These are phyloP conservation scores for Salix udensis DNA, from an alignment of 345 rosid genomes.

Conservation along the genomic window DNA sequence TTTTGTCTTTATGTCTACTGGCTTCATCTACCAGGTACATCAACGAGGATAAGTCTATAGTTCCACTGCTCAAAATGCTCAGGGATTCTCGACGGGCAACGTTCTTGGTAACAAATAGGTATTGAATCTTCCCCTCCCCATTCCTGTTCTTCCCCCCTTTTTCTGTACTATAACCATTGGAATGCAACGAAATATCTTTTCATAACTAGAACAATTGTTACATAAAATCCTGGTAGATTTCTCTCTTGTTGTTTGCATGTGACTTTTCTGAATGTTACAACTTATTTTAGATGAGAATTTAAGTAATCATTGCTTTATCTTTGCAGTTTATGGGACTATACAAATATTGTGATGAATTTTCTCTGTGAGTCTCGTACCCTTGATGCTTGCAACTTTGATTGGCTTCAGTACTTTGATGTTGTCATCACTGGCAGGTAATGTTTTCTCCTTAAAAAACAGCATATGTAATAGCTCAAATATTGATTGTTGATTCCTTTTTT, in stretches of 20 bases:
- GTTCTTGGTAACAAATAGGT: constrained; percentile 99
- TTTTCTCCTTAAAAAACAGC: constrained; percentile 8
- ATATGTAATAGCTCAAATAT: background rate
- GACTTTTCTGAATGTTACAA: background rate
- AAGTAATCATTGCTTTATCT: constrained; percentile 9
- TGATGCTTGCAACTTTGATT: constrained; percentile 62
- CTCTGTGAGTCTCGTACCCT: constrained; percentile 54
- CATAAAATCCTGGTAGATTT: background rate
- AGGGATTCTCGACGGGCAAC: constrained; percentile 89
- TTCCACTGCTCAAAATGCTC: constrained; percentile 88
- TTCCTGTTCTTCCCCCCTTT: background rate
- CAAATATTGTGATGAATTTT: constrained; percentile 92
- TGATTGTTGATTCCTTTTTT: background rate
- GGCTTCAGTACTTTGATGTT: constrained; percentile 89
- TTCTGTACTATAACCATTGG: background rate
- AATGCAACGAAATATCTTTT: background rate
- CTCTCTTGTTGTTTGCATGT: background rate
- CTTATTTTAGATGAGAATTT: background rate
- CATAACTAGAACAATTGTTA: background rate
- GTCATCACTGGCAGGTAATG: constrained; percentile 91
- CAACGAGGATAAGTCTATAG: constrained; percentile 67
- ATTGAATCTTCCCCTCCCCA: background rate
- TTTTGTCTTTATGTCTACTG: background rate
- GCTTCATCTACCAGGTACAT: constrained; percentile 53
- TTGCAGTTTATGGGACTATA: constrained; percentile 98